phyloP scores from a whole-genome alignment of 305 asterid species.

The Fraxinus sp. region DNA sequence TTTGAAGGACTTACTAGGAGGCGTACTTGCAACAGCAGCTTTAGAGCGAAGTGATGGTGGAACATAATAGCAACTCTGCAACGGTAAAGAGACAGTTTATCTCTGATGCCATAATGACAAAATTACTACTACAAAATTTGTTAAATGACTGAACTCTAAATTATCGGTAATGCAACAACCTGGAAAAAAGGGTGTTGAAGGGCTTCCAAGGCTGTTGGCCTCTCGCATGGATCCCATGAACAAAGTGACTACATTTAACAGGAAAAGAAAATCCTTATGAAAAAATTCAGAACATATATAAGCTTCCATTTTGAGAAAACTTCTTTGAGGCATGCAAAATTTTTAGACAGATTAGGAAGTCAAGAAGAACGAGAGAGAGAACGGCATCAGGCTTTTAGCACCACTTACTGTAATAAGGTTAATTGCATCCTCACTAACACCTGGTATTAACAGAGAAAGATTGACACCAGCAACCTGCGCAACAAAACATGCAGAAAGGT shows the following conservation, averaged over 20 bases:
- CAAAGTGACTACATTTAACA: conserved; percentile 66
- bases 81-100: conserved; percentile 19
- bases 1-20: conserved; percentile 64
- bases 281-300: not conserved
- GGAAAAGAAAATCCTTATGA: not conserved
- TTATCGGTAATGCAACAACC: conserved; percentile 41
- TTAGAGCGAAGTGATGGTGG: conserved; percentile 87
- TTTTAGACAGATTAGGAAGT: not conserved
- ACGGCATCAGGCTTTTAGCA: not conserved
- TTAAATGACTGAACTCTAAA: not conserved
- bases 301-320: not conserved
- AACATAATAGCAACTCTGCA: conserved; percentile 79
- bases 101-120: not conserved
- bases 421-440: conserved; percentile 74
- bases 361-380: not conserved
- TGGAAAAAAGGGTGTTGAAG: conserved; percentile 92
- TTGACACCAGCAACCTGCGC: conserved; percentile 63
- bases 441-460: conserved; percentile 63
- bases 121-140: not conserved
- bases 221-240: conserved; percentile 89
- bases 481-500: not conserved
- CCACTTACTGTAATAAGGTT: conserved; percentile 65
- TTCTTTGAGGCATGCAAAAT: not conserved
- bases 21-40: conserved; percentile 58
- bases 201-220: conserved; percentile 85